Evolutionary conservation across 2,329 filamentous ascomycete species (phyloP).

Genomic region (Boeremia lycopersici): DNA sequence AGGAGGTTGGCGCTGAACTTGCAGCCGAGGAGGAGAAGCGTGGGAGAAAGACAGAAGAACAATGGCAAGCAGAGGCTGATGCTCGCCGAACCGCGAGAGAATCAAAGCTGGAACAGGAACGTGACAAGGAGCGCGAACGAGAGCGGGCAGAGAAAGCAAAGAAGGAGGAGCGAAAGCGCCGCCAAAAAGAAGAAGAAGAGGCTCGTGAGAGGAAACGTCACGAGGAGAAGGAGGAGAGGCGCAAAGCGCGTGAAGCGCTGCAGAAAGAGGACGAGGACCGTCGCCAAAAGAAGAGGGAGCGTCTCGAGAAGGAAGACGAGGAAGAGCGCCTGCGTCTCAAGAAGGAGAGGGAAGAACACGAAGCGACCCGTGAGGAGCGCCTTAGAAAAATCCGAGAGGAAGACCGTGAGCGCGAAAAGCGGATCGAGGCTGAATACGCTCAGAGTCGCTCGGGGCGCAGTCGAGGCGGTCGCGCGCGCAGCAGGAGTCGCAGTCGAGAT

Average conservation of each 20-base stretch:
- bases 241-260: conserved; percentile 39
- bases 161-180: conserved; percentile 62
- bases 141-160: conserved; percentile 59
- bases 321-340: conserved; percentile 58
- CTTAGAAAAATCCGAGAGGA: conserved; percentile 47
- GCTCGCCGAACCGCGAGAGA: conserved; percentile 66
- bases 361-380: conserved; percentile 52
- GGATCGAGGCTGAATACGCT: conserved; percentile 58
- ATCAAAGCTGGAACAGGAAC: conserved; percentile 65
- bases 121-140: conserved; percentile 63
- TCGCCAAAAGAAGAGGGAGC: conserved; percentile 37
- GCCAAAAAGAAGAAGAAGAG: conserved; percentile 55
- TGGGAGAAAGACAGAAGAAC: conserved; percentile 74
- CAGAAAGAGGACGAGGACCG: conserved; percentile 42
- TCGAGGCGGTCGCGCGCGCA: conserved; percentile 37
- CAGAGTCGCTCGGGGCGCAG: conserved; percentile 53
- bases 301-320: conserved; percentile 51
- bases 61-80: conserved; percentile 72
- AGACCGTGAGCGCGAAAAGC: conserved; percentile 43
- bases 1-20: conserved; percentile 72
- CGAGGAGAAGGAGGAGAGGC: conserved; percentile 52
- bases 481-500: conserved; percentile 33
- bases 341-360: conserved; percentile 48
- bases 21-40: conserved; percentile 68
- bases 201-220: conserved; percentile 53